Base-by-base conservation (phyloP, 257 asterid genomes). In the Pogostemon cablin region DNA sequence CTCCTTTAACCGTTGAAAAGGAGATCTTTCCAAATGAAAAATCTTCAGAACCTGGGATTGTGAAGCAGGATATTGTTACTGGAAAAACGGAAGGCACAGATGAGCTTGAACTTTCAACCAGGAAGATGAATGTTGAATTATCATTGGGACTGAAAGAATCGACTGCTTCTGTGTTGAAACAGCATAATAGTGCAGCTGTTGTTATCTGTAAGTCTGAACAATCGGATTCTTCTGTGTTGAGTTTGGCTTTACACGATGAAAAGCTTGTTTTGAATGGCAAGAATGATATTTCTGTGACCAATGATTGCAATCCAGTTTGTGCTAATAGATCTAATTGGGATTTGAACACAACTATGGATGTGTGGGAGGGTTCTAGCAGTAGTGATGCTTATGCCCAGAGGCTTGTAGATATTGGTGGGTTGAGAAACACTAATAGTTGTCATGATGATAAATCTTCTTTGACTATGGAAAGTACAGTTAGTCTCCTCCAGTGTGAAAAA, bases 291-390 rank as follows among this genome's bases (percentile, higher is more conserved):
- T 25, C 32, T 25, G 32, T 25, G 32, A 25, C 32, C 32, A 25
- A 25, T 25, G 32, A 15, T 67, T 72, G 74, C 74, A 68, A 58
- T 72, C 73, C n/a, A 34, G 77, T 49, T 5, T 54, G 57, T 68
- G 58, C 89, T 71, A 79, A 86, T 72, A 72, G 97, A 75, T 85
- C 93, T 37, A 85, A 81, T 71, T 92, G 98, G 98, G 97, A 92
- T 83, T 75, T 92, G 83, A 92, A 92, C 74, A 90, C 90, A 10
- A 82, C 87, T 17, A 90, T 92, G 96, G 98, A 92, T 81, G 86
- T 80, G 9, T 92, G 98, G 98, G 96, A 84, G 75, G 79, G 86
- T 66, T 83, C 96, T 72, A 62, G 59, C 40, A 15, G 37, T 62
- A 81, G 75, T 75, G 79, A 77, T 74, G 69, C 75, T 10, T 44